Evolutionary conservation across 345 rosid genomes (phyloP).

Genomic region (Geranium brycei): DNA sequence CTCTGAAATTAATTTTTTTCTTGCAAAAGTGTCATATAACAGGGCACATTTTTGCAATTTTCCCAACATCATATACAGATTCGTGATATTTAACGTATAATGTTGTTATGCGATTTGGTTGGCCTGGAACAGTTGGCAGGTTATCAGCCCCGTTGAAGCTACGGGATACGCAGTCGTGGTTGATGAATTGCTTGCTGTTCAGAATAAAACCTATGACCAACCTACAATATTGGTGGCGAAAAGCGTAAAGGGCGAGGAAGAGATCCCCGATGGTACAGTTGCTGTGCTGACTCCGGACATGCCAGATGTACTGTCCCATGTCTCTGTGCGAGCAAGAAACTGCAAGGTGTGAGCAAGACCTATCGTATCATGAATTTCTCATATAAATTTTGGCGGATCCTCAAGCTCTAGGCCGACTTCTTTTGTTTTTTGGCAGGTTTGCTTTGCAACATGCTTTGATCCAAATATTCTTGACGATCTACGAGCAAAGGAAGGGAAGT

Average conservation of each 20-base stretch:
- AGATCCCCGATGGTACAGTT: slow-evolving; percentile 92
- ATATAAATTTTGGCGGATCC: background rate
- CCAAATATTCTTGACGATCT: slow-evolving; percentile 55
- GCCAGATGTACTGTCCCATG: slow-evolving; percentile 99
- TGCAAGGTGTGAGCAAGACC: slow-evolving; percentile 48
- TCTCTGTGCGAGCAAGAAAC: slow-evolving; percentile 97
- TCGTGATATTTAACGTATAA: too few species aligned
- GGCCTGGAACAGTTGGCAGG: slow-evolving; percentile 83
- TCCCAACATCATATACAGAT: too few species aligned
- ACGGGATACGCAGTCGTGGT: slow-evolving; percentile 72
- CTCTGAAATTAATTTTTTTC: too few species aligned
- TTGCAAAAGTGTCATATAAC: too few species aligned
- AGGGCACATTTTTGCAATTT: too few species aligned
- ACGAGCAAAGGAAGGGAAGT: slow-evolving; percentile 63
- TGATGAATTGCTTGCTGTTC: slow-evolving; percentile 74
- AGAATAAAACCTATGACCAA: slow-evolving; percentile 56
- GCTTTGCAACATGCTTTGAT: slow-evolving; percentile 99
- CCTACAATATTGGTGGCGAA: slow-evolving; percentile 87
- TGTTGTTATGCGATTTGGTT: slow-evolving; percentile 2
- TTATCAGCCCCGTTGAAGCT: slow-evolving; percentile 86
- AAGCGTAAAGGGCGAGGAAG: slow-evolving; percentile 94
- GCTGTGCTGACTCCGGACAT: slow-evolving; percentile 96
- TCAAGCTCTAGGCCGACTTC: slow-evolving; percentile 1
- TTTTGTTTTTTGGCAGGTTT: slow-evolving; percentile 48
- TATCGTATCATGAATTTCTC: slow-evolving; percentile 9